Evolutionary conservation across 371 early-diverging fungal species (phyloP).

Genomic region (Capillidium rhysosporum): DNA sequence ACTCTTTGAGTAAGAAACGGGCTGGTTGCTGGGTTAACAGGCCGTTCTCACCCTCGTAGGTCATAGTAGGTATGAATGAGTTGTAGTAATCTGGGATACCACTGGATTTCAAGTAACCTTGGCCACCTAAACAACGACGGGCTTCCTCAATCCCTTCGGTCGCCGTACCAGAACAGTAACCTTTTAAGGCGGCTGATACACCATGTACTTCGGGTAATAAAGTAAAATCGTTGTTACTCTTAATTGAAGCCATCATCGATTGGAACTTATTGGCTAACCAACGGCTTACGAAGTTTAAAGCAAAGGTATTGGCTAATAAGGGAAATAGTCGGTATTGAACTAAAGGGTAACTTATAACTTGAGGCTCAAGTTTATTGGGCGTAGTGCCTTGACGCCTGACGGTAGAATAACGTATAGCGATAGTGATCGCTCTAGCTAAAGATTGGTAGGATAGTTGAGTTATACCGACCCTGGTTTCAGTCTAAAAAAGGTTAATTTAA

Average conservation of each 20-base stretch:
- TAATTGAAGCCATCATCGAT: slow-evolving; percentile 30
- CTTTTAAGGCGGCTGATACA: slow-evolving; percentile 64
- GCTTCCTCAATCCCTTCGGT: slow-evolving; percentile 57
- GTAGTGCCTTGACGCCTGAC: slow-evolving; percentile 52
- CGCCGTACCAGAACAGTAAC: slow-evolving; percentile 51
- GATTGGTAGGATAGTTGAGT: slow-evolving; percentile 24
- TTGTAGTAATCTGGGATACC: slow-evolving; percentile 54
- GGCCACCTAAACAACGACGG: slow-evolving; percentile 59
- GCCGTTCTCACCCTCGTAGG: slow-evolving; percentile 26
- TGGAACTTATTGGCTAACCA: slow-evolving; percentile 44
- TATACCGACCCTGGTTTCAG: slow-evolving; percentile 35
- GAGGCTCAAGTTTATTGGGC: slow-evolving; percentile 33
- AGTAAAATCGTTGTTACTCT: slow-evolving; percentile 17
- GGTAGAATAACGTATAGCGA: slow-evolving; percentile 56
- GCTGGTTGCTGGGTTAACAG: slow-evolving; percentile 33
- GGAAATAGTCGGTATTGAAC: slow-evolving; percentile 63
- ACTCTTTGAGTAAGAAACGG: slow-evolving; percentile 28
- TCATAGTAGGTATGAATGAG: slow-evolving; percentile 44
- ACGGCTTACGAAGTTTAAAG: slow-evolving; percentile 46
- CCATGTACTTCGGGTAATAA: slow-evolving; percentile 67
- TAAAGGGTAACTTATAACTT: slow-evolving; percentile 57
- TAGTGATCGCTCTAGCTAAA: slow-evolving; percentile 54
- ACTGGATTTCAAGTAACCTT: slow-evolving; percentile 52
- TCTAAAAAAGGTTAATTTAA: slow-evolving; percentile 27
- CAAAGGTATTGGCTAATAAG: slow-evolving; percentile 55